Conservation (phyloP, 208 protist genomes). For the Crithidia acanthocephali region DNA sequence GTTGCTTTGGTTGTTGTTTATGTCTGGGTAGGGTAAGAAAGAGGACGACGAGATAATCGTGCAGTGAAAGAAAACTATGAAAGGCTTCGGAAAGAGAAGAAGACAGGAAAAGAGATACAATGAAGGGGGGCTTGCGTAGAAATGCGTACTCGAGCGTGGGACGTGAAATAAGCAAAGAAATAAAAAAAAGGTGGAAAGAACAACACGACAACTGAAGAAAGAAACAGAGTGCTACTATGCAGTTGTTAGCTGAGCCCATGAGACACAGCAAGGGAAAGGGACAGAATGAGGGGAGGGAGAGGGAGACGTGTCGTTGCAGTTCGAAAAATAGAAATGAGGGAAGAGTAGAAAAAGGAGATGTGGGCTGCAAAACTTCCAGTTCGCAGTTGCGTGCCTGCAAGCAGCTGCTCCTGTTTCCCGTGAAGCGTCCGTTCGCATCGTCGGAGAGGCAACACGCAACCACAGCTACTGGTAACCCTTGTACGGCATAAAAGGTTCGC, state of each 20-base stretch:
- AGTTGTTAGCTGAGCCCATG: slow-evolving; percentile 1
- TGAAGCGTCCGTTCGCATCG: no score
- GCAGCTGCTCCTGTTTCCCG: no score
- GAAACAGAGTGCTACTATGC: background rate
- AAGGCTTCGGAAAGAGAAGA: background rate
- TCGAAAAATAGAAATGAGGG: no score
- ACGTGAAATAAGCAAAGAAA: background rate
- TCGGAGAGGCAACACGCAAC: no score
- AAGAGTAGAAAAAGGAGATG: no score
- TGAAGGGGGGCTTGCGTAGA: background rate
- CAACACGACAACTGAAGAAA: background rate
- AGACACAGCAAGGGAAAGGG: background rate
- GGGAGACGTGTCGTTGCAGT: no score
- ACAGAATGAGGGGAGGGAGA: background rate
- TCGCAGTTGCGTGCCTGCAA: no score
- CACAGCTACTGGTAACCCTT: no score
- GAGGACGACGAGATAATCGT: background rate
- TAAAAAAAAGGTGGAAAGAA: background rate
- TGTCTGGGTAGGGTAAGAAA: background rate
- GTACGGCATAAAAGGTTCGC: no score
- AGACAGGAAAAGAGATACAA: slow-evolving; percentile 1
- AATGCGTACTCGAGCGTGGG: background rate
- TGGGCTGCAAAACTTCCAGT: no score
- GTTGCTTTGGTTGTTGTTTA: background rate
- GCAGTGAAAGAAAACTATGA: background rate